These are phyloP conservation scores for Cotoneaster glaucophyllus DNA, from an alignment of 306 rosid species.

Conservation along the genomic window DNA sequence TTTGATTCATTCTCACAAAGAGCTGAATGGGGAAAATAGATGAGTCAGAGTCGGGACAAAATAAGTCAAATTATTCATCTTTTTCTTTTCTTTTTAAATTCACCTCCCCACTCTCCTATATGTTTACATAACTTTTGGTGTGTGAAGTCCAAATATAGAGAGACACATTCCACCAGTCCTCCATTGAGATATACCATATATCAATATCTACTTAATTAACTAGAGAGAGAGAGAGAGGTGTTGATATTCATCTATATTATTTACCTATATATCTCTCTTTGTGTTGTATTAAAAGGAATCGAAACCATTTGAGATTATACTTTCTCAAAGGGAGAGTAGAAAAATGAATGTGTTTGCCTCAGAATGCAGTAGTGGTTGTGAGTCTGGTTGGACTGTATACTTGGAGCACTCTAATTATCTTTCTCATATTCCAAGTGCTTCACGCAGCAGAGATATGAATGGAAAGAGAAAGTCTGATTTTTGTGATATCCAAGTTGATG, in stretches of 20 bases:
- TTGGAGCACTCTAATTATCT: slow-evolving; percentile 56
- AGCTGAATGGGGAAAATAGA: slow-evolving; percentile 16
- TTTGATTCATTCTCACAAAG: slow-evolving; percentile 35
- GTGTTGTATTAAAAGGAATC: slow-evolving; percentile 25
- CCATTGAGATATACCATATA: background rate
- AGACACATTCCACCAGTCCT: slow-evolving; percentile 8
- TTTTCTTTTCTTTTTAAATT: slow-evolving; percentile 5
- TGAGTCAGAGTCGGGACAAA: slow-evolving; percentile 55
- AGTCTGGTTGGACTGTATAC: slow-evolving; percentile 97
- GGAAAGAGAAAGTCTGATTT: slow-evolving; percentile 9
- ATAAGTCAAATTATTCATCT: slow-evolving; percentile 31
- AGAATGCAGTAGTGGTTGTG: slow-evolving; percentile 78
- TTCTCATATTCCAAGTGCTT: slow-evolving; percentile 30
- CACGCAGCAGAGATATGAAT: slow-evolving; percentile 24
- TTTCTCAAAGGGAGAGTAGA: background rate
- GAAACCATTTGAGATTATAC: slow-evolving; percentile 7
- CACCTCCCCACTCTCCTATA: slow-evolving; percentile 12
- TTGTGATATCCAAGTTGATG: slow-evolving; percentile 12
- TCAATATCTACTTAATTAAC: background rate
- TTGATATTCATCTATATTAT: slow-evolving; percentile 16
- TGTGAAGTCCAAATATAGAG: slow-evolving; percentile 13
- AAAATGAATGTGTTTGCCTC: slow-evolving; percentile 60
- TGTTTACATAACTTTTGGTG: slow-evolving; percentile 23
- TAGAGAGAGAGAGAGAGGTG: slow-evolving; percentile 2
- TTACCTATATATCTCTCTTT: background rate